A percentile compares a stretch with the other conserved stretches of the same genome.
Conservation (phyloP, 1,284 basidiomycete species). For the Pseudozyma pruni region DNA sequence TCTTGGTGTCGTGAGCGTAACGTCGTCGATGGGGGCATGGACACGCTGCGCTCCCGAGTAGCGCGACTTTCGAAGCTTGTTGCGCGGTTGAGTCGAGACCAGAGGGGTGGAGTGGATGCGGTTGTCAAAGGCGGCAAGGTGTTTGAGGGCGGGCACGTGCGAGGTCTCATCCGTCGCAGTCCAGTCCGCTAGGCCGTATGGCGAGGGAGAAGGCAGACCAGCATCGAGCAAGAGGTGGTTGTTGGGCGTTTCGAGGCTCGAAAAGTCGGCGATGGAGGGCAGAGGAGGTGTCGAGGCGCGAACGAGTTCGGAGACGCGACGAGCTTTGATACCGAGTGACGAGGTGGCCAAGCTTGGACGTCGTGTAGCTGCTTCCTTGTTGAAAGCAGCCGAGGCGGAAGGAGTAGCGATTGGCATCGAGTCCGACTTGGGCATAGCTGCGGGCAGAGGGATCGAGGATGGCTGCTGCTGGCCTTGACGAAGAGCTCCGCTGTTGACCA, state of each 20-base stretch:
- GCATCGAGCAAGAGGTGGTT: conserved; percentile 16
- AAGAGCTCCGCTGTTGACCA: conserved; percentile 47
- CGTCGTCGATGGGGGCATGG: neutral
- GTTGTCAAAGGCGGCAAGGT: neutral
- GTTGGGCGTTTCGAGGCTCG: conserved; percentile 27
- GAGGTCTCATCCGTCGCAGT: conserved; percentile 37
- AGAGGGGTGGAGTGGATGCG: conserved; percentile 34
- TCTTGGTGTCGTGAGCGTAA: conserved; percentile 1
- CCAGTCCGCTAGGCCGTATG: conserved; percentile 38
- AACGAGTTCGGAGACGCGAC: conserved; percentile 42
- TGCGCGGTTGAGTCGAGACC: neutral
- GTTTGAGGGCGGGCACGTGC: conserved; percentile 24
- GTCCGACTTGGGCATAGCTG: neutral
- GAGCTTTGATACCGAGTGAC: conserved; percentile 39
- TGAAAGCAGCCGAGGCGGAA: neutral
- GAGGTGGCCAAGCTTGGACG: conserved; percentile 36
- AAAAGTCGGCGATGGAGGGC: conserved; percentile 28
- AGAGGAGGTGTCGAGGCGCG: conserved; percentile 39
- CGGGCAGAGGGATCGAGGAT: conserved; percentile 6
- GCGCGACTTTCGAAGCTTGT: conserved; percentile 16
- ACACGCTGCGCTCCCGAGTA: conserved; percentile 42
- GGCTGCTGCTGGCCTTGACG: conserved; percentile 4
- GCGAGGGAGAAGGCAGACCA: conserved; percentile 34
- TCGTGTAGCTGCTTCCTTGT: neutral
- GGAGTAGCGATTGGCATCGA: neutral